Percentiles rank a stretch among this genome's conserved stretches.
These are phyloP conservation scores for Colletotrichum sp. DNA, from an alignment of 2,329 filamentous ascomycete genomes.

Conservation along the genomic window DNA sequence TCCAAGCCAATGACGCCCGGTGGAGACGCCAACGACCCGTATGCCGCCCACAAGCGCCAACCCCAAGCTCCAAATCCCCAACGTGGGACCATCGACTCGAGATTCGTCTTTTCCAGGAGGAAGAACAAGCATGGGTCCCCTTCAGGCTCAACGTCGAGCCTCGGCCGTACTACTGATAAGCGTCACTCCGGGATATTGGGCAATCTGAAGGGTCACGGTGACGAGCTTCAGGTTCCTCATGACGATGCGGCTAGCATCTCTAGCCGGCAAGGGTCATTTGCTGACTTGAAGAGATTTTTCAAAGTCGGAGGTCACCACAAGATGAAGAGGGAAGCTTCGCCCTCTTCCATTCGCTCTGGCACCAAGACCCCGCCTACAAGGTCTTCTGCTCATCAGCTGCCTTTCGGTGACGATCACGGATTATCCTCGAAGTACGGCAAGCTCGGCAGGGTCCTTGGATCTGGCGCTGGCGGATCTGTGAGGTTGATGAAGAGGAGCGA, in stretches of 20 bases:
- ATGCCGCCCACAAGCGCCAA: slow-evolving; percentile 79
- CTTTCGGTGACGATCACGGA: slow-evolving; percentile 93
- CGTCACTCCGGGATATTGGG: slow-evolving; percentile 51
- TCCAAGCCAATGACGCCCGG: slow-evolving; percentile 79
- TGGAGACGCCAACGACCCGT: slow-evolving; percentile 83
- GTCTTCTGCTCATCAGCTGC: slow-evolving; percentile 67
- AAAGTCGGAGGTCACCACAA: slow-evolving; percentile 75
- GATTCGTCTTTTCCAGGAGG: slow-evolving; percentile 82
- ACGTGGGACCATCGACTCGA: slow-evolving; percentile 70
- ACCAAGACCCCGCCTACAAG: slow-evolving; percentile 51
- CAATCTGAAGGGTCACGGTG: slow-evolving; percentile 39
- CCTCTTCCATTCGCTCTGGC: slow-evolving; percentile 58
- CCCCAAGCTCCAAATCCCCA: slow-evolving; percentile 69
- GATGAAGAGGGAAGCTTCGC: slow-evolving; percentile 70
- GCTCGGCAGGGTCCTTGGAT: slow-evolving; percentile 90
- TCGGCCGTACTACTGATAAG: slow-evolving; percentile 56
- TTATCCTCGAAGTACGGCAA: slow-evolving; percentile 93
- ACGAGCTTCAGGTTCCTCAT: slow-evolving; percentile 49
- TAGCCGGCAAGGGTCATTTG: slow-evolving; percentile 80
- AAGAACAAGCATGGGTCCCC: slow-evolving; percentile 66
- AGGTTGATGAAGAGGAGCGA: slow-evolving; percentile 91
- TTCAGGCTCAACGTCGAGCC: slow-evolving; percentile 53
- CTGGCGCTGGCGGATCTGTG: slow-evolving; percentile 93
- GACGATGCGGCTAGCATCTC: slow-evolving; percentile 51
- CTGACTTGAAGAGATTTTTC: slow-evolving; percentile 96